These are phyloP conservation scores for Lentinula novae-zelandiae DNA, from an alignment of 1,284 basidiomycete species.

Conservation along the genomic window DNA sequence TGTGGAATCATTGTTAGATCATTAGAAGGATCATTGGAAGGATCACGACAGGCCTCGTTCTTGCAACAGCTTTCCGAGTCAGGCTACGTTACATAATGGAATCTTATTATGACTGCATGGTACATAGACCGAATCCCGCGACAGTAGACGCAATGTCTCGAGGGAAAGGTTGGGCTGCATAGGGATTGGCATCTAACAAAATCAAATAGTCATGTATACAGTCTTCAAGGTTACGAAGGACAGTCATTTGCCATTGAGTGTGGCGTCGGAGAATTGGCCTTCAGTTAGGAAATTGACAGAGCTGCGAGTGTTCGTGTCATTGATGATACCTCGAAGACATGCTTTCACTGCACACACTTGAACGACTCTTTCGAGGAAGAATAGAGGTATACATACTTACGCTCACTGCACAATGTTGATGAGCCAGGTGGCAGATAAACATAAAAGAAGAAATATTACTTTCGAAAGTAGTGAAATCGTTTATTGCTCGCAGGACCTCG, in stretches of 20 bases:
- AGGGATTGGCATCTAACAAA: too few species aligned
- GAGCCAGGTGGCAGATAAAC: conserved; percentile 22
- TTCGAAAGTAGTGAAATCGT: conserved; percentile 60
- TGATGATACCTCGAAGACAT: conserved; percentile 49
- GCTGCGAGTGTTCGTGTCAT: conserved; percentile 42
- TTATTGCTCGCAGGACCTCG: conserved; percentile 63
- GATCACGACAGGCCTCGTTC: too few species aligned
- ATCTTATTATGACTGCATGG: too few species aligned
- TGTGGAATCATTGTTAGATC: too few species aligned
- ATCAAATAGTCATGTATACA: conserved; percentile 29
- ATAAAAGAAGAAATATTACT: conserved; percentile 37
- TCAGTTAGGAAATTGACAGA: conserved; percentile 80
- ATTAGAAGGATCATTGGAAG: too few species aligned
- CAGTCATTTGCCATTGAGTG: conserved; percentile 48
- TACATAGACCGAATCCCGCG: too few species aligned
- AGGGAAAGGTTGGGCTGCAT: too few species aligned
- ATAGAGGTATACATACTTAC: conserved; percentile 37
- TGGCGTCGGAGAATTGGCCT: conserved; percentile 64
- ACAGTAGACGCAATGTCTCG: too few species aligned
- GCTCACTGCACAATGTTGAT: conserved; percentile 33
- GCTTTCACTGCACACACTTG: conserved; percentile 48
- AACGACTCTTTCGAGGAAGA: neutral
- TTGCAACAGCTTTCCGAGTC: too few species aligned
- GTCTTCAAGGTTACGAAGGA: conserved; percentile 60
- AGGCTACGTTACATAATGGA: too few species aligned